phyloP scores from a whole-genome alignment of 2,329 filamentous ascomycete species.

The Colletotrichum sp. region DNA sequence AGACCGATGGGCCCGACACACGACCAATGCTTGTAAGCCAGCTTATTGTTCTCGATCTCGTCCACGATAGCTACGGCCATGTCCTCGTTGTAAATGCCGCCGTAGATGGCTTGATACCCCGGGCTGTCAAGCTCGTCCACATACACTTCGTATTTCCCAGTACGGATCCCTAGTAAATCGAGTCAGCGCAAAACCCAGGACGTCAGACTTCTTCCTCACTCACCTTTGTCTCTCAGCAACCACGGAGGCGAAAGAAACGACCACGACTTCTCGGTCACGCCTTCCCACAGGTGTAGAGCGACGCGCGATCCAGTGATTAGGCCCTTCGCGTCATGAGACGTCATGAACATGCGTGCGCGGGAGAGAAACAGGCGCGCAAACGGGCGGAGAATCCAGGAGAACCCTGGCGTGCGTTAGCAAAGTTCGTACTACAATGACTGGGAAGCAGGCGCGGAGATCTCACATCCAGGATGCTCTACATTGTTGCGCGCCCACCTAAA shows the following conservation, averaged over 20 bases:
- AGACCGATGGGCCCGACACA: background rate
- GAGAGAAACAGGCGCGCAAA: background rate
- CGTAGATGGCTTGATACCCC: background rate
- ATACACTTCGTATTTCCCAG: background rate
- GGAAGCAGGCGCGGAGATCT: too few relatives aligned
- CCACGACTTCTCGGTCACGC: background rate
- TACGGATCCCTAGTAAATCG: background rate
- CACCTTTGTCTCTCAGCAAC: background rate
- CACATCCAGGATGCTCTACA: background rate
- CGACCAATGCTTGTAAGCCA: background rate
- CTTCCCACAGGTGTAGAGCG: background rate
- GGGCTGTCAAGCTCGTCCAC: background rate
- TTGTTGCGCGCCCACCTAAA: background rate
- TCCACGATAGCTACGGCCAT: background rate
- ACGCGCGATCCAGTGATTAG: background rate
- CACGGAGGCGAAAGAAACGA: background rate
- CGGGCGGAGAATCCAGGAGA: background rate
- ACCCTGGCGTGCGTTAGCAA: background rate
- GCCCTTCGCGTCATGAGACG: background rate
- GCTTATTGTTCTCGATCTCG: background rate
- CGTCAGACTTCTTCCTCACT: accelerated
- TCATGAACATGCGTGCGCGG: background rate
- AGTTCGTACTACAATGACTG: accelerated
- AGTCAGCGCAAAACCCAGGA: background rate
- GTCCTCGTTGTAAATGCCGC: background rate